Base-by-base conservation (phyloP, 2,329 filamentous ascomycete species). In the Stagonosporopsis vannaccii region DNA sequence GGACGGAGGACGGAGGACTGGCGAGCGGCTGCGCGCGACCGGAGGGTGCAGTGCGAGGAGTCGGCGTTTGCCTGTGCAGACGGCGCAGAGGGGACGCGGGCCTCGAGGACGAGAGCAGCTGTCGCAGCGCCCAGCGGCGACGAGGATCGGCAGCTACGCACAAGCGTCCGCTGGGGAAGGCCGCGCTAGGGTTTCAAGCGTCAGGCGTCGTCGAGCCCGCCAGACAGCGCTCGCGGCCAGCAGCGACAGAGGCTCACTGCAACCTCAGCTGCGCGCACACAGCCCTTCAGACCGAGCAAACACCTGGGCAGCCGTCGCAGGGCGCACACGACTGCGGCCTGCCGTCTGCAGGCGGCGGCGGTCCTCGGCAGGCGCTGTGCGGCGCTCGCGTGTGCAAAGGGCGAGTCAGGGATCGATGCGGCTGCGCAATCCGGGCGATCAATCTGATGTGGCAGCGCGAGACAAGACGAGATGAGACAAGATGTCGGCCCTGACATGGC, bases 401-500 rank as follows among this genome's bases (percentile, higher is more conserved):
- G 47, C 59, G 51, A 64, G 62, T 58, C 60, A 62, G 63, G 59
- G 60, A 59, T 58, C 40, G 35, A 6, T 42, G 53, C 47, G 53
- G 53, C 53, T 45, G 35, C 40, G 45, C 45, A 51, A 50, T 54
- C 53, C 62, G 54, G 59, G 59, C 54, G 64, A 68, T 67, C 60
- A 52, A 35, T 62, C 45, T 40, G 47, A 44, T 26, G 46, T 51
- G 41, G 47, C 47, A 43, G 42, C 49, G 33, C 45, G 53, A 51
- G 53, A 51, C 53, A 51, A 47, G 42, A 41, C 35, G 35, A 41
- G 46, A 51, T 51, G 47, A 51, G 47, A 56, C 53, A 56, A 68
- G 67, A 71, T 67, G 66, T 49, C 56, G 51, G 58, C 59, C 63
- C 64, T 70, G 63, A 69, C 67, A 69, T 71, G 62, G 61, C 65